Evolutionary conservation across 371 early-diverging fungal species (phyloP).

Genomic region (Quaeritorhiza haematococci): DNA sequence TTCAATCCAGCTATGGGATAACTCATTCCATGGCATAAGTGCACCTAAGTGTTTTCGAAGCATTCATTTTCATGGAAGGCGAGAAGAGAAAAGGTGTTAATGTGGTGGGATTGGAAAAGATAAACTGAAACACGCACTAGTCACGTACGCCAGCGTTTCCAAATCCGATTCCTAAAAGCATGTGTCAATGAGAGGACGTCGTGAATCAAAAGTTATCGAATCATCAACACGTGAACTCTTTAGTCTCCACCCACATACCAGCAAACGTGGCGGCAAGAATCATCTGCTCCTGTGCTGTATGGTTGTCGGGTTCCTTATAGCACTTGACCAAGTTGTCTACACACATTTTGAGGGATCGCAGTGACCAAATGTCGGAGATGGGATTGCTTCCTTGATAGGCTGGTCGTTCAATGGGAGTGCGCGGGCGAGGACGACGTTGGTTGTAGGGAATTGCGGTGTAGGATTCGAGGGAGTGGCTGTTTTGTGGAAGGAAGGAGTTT

Average conservation of each 20-base stretch:
- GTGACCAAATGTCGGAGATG: constrained; percentile 78
- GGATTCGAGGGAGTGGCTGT: constrained; percentile 76
- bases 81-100: too few relatives aligned
- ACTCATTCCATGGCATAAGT: constrained; percentile 39
- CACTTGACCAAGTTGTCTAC: constrained; percentile 73
- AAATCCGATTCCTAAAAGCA: constrained; percentile 64
- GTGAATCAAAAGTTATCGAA: too few relatives aligned
- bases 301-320: constrained; percentile 65
- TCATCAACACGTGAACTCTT: too few relatives aligned
- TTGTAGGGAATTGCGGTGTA: constrained; percentile 87
- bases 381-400: constrained; percentile 71
- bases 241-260: constrained; percentile 42
- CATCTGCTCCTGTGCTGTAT: constrained; percentile 79
- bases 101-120: too few relatives aligned
- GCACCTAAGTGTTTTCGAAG: constrained; percentile 11
- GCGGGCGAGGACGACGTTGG: constrained; percentile 73
- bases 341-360: constrained; percentile 76
- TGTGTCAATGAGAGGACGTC: neutral
- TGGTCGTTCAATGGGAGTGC: constrained; percentile 77
- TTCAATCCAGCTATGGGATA: constrained; percentile 81
- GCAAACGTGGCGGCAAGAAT: constrained; percentile 87
- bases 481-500: too few relatives aligned
- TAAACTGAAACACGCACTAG: constrained; percentile 50
- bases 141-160: constrained; percentile 87
- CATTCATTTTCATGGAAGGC: too few relatives aligned